Evolutionary conservation across 2,329 filamentous ascomycete genomes (phyloP).

Genomic region (Chaetoscypha palmicola): DNA sequence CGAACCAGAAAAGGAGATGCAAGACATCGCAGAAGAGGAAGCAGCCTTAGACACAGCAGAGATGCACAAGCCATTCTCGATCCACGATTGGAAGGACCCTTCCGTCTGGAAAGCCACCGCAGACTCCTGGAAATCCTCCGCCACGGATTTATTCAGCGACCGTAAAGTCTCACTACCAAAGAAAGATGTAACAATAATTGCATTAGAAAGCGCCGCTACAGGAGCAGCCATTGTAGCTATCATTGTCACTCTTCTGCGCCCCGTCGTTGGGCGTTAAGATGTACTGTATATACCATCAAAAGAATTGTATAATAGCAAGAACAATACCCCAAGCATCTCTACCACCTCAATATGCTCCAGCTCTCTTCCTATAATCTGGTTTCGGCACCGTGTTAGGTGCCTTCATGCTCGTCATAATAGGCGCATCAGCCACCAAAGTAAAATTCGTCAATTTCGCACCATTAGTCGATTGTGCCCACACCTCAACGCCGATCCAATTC

Average conservation of each 20-base stretch:
- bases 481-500: conserved; percentile 60
- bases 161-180: conserved; percentile 56
- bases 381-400: conserved; percentile 19
- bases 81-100: conserved; percentile 15
- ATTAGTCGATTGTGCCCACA: conserved; percentile 50
- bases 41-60: conserved; percentile 14
- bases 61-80: conserved; percentile 15
- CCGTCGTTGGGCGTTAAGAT: conserved; percentile 14
- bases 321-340: not conserved
- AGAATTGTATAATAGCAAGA: conserved; percentile 17
- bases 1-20: not conserved
- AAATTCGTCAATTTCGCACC: conserved; percentile 27
- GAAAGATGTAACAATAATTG: conserved; percentile 63
- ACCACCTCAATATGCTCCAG: conserved; percentile 22
- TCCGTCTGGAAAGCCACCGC: conserved; percentile 43
- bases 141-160: conserved; percentile 59
- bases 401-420: conserved; percentile 22
- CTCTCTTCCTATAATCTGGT: conserved; percentile 25
- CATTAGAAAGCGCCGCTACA: conserved; percentile 57
- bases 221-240: conserved; percentile 55
- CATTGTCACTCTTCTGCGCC: conserved; percentile 26
- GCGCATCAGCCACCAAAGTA: conserved; percentile 18
- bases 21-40: not conserved
- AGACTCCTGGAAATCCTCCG: conserved; percentile 40
- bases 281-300: conserved; percentile 20